Base-by-base conservation (phyloP, 768 basidiomycete species). In the Leccinum barrowsii region DNA sequence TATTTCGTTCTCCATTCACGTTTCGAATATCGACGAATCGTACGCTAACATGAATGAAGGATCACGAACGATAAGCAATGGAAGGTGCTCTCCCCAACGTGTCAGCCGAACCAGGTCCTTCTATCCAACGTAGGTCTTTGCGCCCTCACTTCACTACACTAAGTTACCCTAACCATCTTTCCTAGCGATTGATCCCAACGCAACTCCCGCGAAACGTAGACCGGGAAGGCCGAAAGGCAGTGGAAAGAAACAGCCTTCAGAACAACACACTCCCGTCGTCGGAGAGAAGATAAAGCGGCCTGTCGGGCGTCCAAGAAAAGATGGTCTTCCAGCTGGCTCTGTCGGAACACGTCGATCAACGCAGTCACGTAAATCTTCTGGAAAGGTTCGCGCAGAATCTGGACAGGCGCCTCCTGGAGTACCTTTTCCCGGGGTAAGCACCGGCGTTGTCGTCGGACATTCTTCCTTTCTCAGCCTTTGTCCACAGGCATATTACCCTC, bases 181-280 rank as follows among this genome's bases (percentile, higher is more conserved):
- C 19, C 13, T 48, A 65, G 65, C 69, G 28, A 62, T 60, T n/a
- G 72, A 74, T 58, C 70, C 68, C 21, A 69, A 53, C 17, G 59
- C 59, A 19, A 58, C 72, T 10, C 77, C 80, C 1, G 72, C 73
- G 21, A 90, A 90, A 70, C 85, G 90, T 46, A 82, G 82, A 17
- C 87, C 89, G 11, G 90, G 89, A 2, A 78, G 90, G 32, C 90
- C 90, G 5, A 90, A 89, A 68, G 90, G 89, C 35, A 90, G 87
- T 66, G 87, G 86, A 12, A 89, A 88, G 76, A 92, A 91, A 68
- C 76, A 76, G 22, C 61, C 78, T 2, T 65, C 76, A 2, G 78
- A 73, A 50, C 71, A 74, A 35, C 72, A 44, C 19, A 19, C 76
- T 28, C 65, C 73, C 34, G 65, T 72, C 11, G 61, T 74, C 0